A percentile compares a stretch with the other conserved stretches of the same genome.
phyloP scores from a whole-genome alignment of 2,329 filamentous ascomycete genomes.

The Xylaria sp. region DNA sequence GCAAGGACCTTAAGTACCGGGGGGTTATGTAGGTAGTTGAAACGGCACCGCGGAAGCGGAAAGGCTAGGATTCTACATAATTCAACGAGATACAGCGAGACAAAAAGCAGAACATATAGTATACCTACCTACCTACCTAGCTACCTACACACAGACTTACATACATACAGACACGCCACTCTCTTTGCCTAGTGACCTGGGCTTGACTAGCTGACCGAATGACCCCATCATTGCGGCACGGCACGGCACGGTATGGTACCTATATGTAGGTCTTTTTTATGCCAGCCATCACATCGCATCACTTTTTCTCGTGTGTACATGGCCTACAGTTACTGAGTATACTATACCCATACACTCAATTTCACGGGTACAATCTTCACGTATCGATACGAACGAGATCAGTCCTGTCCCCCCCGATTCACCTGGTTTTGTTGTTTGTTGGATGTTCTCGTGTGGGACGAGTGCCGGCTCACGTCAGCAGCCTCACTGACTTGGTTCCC shows the following conservation, averaged over 20 bases:
- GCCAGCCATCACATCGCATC: not conserved
- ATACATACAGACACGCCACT: not conserved
- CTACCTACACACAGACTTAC: not conserved
- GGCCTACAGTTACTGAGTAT: not conserved
- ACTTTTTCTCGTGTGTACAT: not conserved
- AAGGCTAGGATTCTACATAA: slow-evolving; percentile 8
- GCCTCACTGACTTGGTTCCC: slow-evolving; percentile 15
- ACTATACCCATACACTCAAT: not conserved
- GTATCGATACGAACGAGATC: slow-evolving; percentile 15
- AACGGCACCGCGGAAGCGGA: slow-evolving; percentile 21
- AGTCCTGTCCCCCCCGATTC: not conserved
- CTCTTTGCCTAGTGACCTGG: slow-evolving; percentile 1
- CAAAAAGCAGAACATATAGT: not conserved
- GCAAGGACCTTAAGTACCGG: slow-evolving; percentile 8
- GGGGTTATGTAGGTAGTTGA: not conserved
- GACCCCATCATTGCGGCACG: slow-evolving; percentile 30
- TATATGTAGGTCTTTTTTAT: slow-evolving; percentile 23
- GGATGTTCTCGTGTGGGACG: slow-evolving; percentile 13
- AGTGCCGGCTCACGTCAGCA: slow-evolving; percentile 39
- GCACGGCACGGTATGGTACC: slow-evolving; percentile 32
- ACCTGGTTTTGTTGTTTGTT: not conserved
- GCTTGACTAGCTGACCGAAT: slow-evolving; percentile 15
- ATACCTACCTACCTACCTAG: too few species aligned
- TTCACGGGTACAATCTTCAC: slow-evolving; percentile 1
- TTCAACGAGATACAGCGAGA: not conserved